A percentile compares a stretch with the other conserved stretches of the same genome.
Evolutionary conservation across 495 filamentous ascomycete species (phyloP).

Genomic region (Penicillium tannophilum): DNA sequence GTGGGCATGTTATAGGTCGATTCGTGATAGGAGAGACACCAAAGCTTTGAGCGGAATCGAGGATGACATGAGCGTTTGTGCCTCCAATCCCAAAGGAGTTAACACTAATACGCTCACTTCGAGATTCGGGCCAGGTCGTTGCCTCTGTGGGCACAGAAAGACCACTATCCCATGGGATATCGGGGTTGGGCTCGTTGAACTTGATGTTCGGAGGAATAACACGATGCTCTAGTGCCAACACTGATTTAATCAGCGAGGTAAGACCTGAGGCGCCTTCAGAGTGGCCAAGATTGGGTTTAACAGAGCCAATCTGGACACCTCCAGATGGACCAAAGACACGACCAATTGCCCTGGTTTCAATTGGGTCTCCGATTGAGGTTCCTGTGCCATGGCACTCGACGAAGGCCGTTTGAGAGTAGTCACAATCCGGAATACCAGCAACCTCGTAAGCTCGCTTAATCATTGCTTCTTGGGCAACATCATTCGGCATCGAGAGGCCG

Average conservation of each 20-base stretch:
- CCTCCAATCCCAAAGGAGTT: conserved; percentile 32
- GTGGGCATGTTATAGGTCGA: neutral
- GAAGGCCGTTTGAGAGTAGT: conserved; percentile 28
- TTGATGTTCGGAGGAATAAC: conserved; percentile 53
- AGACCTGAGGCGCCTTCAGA: conserved; percentile 55
- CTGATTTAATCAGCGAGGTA: conserved; percentile 45
- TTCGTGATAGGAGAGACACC: neutral
- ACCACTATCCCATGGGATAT: conserved; percentile 31
- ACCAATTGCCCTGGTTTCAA: conserved; percentile 47
- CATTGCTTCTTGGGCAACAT: conserved; percentile 29
- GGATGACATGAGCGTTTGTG: conserved; percentile 28
- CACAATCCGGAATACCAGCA: conserved; percentile 31
- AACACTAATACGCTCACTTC: conserved; percentile 23
- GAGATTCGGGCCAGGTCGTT: conserved; percentile 29
- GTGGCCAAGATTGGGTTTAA: conserved; percentile 58
- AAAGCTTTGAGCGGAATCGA: conserved; percentile 13
- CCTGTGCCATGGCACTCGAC: conserved; percentile 38
- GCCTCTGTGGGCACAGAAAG: conserved; percentile 26
- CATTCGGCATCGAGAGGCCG: conserved; percentile 21
- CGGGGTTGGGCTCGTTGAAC: conserved; percentile 34
- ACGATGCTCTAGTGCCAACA: conserved; percentile 48
- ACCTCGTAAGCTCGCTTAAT: conserved; percentile 37
- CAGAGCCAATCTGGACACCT: conserved; percentile 27
- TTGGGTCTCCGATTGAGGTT: conserved; percentile 38
- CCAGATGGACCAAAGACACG: conserved; percentile 38